Evolutionary conservation across 305 asterid species (phyloP).

Genomic region (Plantago lanceolata): DNA sequence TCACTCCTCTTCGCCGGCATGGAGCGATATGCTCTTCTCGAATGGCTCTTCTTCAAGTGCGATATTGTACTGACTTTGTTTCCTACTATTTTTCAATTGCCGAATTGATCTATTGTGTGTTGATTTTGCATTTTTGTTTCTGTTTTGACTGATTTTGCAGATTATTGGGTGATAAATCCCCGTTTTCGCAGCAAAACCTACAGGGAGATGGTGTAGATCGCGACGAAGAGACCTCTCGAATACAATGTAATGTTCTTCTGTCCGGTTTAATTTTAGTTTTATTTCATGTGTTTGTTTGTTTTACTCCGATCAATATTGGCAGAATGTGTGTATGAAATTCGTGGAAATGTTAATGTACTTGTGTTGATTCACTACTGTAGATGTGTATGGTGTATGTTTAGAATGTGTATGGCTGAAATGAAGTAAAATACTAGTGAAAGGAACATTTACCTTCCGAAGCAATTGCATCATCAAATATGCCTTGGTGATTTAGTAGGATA

Average conservation of each 20-base stretch:
- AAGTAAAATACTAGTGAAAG: too few relatives aligned
- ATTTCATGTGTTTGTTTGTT: not conserved
- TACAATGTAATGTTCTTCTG: constrained; percentile 56
- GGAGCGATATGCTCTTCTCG: constrained; percentile 97
- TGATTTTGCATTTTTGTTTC: not conserved
- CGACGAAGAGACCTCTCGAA: constrained; percentile 91
- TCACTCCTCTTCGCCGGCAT: constrained; percentile 97
- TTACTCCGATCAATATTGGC: too few relatives aligned
- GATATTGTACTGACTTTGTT: not conserved
- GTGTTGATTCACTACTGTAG: too few relatives aligned
- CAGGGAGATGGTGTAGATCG: constrained; percentile 91
- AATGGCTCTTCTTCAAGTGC: constrained; percentile 96
- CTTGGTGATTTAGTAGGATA: too few relatives aligned
- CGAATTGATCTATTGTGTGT: not conserved
- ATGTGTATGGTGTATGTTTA: too few relatives aligned
- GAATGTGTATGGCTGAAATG: too few relatives aligned
- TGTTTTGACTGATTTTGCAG: constrained; percentile 37
- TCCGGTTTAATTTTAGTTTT: not conserved
- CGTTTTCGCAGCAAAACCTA: constrained; percentile 87
- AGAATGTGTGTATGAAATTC: too few relatives aligned
- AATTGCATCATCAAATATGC: too few relatives aligned
- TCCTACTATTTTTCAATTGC: not conserved
- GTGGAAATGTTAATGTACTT: too few relatives aligned
- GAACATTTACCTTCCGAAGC: too few relatives aligned
- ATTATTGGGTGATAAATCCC: constrained; percentile 88